Percentiles rank a stretch among this genome's conserved stretches.
Evolutionary conservation across 441 rosid species (phyloP).

Genomic region (Rhodomyrtus psidioides): DNA sequence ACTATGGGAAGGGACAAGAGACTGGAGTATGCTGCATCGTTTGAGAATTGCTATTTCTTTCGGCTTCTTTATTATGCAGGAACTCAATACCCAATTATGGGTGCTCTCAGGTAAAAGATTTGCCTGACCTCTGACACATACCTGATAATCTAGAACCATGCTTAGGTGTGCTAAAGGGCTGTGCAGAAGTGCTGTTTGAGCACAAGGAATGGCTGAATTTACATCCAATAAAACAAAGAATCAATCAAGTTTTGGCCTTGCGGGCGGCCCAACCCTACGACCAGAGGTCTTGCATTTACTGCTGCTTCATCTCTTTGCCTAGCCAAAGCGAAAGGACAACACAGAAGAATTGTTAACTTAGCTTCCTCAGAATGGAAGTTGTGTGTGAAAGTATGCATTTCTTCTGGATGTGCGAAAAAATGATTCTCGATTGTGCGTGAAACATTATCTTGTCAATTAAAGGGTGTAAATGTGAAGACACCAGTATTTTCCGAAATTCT

Average conservation of each 20-base stretch:
- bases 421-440: background rate
- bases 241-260: background rate
- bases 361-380: background rate
- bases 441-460: background rate
- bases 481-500: background rate
- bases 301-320: background rate
- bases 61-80: slow-evolving; percentile 92
- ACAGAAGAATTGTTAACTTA: background rate
- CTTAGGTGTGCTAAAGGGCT: background rate
- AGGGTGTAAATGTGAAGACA: background rate
- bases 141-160: background rate
- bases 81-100: slow-evolving; percentile 95
- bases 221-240: background rate
- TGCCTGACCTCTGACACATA: background rate
- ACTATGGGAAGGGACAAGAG: slow-evolving; percentile 94
- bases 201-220: background rate
- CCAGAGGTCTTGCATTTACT: background rate
- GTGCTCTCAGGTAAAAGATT: slow-evolving; percentile 66
- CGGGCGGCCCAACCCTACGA: background rate
- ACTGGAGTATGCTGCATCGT: slow-evolving; percentile 81
- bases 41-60: slow-evolving; percentile 74
- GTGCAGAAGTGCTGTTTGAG: background rate
- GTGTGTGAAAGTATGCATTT: background rate
- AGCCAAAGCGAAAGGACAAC: background rate
- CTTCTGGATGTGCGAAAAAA: background rate